Conservation (phyloP, 2,329 filamentous ascomycete species). For the Anisogramma anomala region DNA sequence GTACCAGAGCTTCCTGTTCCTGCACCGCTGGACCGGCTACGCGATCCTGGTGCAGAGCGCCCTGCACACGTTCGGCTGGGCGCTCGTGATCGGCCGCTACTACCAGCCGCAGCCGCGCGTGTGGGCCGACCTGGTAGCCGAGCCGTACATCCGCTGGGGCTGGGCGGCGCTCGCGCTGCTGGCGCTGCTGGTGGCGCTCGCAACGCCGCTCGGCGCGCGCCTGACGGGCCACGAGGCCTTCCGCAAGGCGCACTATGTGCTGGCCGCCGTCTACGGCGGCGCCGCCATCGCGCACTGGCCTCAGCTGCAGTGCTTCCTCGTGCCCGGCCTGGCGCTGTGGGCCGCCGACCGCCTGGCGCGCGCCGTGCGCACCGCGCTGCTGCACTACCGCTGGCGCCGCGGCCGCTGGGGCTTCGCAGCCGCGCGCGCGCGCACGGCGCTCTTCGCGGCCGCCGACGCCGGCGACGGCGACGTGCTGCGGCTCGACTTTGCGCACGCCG, state of each 20-base stretch:
- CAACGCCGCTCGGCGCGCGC: conserved; percentile 44
- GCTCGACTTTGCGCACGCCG: conserved; percentile 37
- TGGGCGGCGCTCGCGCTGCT: conserved; percentile 56
- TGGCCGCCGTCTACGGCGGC: conserved; percentile 64
- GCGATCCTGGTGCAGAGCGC: conserved; percentile 57
- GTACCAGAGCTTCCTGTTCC: conserved; percentile 66
- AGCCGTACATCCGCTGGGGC: conserved; percentile 64
- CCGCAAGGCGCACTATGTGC: conserved; percentile 59
- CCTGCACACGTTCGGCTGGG: conserved; percentile 63
- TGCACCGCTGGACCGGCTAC: conserved; percentile 66
- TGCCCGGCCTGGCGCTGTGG: conserved; percentile 54
- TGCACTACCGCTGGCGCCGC: conserved; percentile 47
- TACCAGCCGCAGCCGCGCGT: conserved; percentile 61
- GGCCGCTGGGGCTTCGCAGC: conserved; percentile 42
- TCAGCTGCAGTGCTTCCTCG: conserved; percentile 55
- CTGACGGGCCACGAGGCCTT: conserved; percentile 68
- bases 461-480: too few relatives aligned
- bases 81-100: conserved; percentile 50
- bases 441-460: conserved; percentile 43
- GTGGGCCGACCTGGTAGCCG: conserved; percentile 43
- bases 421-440: conserved; percentile 36
- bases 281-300: conserved; percentile 68
- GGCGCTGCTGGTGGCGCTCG: conserved; percentile 48
- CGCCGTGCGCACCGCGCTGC: conserved; percentile 42
- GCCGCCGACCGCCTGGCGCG: conserved; percentile 51